These are phyloP conservation scores for Leishmania amazonensis DNA, from an alignment of 208 protist species.

Conservation along the genomic window DNA sequence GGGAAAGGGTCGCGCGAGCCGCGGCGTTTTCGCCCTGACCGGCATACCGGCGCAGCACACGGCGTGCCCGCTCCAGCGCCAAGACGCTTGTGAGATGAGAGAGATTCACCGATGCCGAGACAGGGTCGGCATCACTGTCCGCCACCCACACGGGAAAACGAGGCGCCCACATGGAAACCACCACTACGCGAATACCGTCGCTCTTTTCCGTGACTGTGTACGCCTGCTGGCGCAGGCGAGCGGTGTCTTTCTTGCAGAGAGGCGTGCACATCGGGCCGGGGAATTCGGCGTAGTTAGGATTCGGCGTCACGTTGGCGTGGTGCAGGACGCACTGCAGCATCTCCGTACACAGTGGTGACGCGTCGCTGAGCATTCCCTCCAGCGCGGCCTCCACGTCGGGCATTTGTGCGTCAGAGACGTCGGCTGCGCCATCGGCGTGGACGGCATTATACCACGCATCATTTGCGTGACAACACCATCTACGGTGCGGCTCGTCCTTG, in stretches of 20 bases:
- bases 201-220: slow-evolving; percentile 85
- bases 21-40: not conserved
- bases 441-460: slow-evolving; percentile 24
- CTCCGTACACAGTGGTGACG: not conserved
- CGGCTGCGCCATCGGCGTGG: slow-evolving; percentile 5
- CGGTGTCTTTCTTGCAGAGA: slow-evolving; percentile 53
- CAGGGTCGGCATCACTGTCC: not conserved
- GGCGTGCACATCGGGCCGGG: slow-evolving; percentile 79
- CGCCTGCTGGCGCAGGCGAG: slow-evolving; percentile 13
- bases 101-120: not conserved
- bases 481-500: not conserved
- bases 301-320: slow-evolving; percentile 20
- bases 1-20: not conserved
- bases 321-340: slow-evolving; percentile 17
- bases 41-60: not conserved
- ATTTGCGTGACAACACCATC: slow-evolving; percentile 29
- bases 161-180: slow-evolving; percentile 32
- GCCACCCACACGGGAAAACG: slow-evolving; percentile 51
- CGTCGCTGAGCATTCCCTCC: not conserved
- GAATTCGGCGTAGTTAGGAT: slow-evolving; percentile 36
- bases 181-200: slow-evolving; percentile 72
- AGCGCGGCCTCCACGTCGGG: slow-evolving; percentile 1
- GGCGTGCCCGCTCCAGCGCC: slow-evolving; percentile 20
- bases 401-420: slow-evolving; percentile 4
- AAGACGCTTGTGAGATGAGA: slow-evolving; percentile 16